phyloP scores from a whole-genome alignment of 2,329 filamentous ascomycete genomes.

The Clonostachys sp. region DNA sequence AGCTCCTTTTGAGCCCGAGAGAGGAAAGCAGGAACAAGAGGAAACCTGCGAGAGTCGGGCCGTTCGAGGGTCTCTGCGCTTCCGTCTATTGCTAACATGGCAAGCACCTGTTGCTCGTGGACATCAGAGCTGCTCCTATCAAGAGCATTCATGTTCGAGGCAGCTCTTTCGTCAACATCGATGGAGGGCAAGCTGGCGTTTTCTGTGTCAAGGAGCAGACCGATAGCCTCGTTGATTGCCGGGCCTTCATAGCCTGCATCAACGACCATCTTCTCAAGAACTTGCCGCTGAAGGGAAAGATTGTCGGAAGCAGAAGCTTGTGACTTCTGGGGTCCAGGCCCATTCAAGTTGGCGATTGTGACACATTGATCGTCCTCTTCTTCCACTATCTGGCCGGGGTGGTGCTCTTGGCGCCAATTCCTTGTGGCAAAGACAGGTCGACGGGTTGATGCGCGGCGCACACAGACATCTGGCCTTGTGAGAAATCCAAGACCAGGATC shows the following conservation, averaged over 20 bases:
- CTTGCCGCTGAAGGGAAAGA: constrained; percentile 18
- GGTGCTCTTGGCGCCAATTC: constrained; percentile 13
- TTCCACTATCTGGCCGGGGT: constrained; percentile 4
- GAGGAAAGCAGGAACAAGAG: constrained; percentile 50
- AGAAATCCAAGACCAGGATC: constrained; percentile 67
- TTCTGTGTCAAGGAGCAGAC: constrained; percentile 27
- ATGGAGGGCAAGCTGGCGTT: constrained; percentile 17
- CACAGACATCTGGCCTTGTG: constrained; percentile 52
- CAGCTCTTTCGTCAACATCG: constrained; percentile 20
- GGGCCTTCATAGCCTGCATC: constrained; percentile 25
- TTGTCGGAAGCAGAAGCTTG: constrained; percentile 9
- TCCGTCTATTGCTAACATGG: neutral
- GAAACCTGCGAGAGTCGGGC: neutral
- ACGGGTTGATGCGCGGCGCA: constrained; percentile 30
- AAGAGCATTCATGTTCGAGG: neutral
- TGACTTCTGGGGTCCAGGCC: constrained; percentile 9
- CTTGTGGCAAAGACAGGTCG: constrained; percentile 27
- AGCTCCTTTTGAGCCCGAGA: constrained; percentile 62
- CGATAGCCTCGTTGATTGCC: constrained; percentile 24
- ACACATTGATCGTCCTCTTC: constrained; percentile 7
- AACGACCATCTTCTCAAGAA: constrained; percentile 27
- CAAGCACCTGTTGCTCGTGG: too few species aligned
- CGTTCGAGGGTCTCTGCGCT: neutral
- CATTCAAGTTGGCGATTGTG: constrained; percentile 15
- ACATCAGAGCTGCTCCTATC: too few species aligned